Base-by-base conservation (phyloP, 2,329 filamentous ascomycete genomes). In the Trichoderma koningii region DNA sequence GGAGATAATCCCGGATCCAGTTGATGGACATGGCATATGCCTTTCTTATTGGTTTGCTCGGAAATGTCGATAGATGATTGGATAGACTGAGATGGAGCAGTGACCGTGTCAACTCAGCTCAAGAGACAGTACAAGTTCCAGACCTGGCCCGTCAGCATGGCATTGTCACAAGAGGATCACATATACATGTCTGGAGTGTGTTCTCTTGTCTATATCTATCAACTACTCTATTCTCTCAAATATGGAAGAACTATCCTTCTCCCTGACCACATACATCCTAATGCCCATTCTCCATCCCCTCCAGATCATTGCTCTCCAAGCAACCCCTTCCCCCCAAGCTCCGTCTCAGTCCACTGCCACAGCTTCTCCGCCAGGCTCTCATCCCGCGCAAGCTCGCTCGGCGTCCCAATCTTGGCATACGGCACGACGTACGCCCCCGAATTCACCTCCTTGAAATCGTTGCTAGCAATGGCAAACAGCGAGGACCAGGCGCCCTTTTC, bases 401-500 rank as follows among this genome's bases (percentile, higher is more conserved):
- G 67, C 17, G 61, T 70, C 19, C 71, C 69, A 17, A 71, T 64
- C 34, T 68, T 69, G 2, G 71, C 67, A 56, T 70, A 69, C 14
- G 70, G 70, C 26, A 71, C 66, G 10, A 71, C 62, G 17, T 71
- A 71, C 3, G 66, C 65, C 7, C 71, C 70, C 4, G 68, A 70
- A 14, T 69, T 63, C 3, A 19, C 38, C 12, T 59, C 30, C 10
- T 60, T 63, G 60, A 72, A 71, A 7, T 67, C 56, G 5, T 65
- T 48, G 48, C 69, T 69, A 7, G 71, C 71, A 28, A 69, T 55
- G 2, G 66, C 66, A 55, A 68, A 71, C 9, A 72, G 66, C 3
- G 71, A 72, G 38, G 69, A 71, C 57, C 64, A 66, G 2, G 69
- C 71, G 3, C 71, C 71, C 38, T 68, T 68, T 7, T 61, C 64